These are phyloP conservation scores for Mucor indicus DNA, from an alignment of 371 early-diverging fungal species.

Conservation along the genomic window DNA sequence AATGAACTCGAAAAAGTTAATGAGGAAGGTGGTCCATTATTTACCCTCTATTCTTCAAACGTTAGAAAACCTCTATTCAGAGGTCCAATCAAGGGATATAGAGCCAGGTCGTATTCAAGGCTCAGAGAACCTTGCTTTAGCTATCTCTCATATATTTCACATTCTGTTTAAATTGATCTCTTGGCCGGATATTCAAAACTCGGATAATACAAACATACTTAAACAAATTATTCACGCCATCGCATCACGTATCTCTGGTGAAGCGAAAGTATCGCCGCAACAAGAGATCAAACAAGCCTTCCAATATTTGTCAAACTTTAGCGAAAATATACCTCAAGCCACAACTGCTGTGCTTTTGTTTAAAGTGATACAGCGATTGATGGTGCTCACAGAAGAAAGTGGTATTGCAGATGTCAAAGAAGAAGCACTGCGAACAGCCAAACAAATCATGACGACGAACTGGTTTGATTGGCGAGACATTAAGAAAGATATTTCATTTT, in stretches of 20 bases:
- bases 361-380: conserved; percentile 29
- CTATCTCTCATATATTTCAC: conserved; percentile 43
- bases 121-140: conserved; percentile 23
- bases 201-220: conserved; percentile 40
- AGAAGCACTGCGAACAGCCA: conserved; percentile 19
- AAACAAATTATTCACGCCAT: conserved; percentile 16
- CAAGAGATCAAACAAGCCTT: conserved; percentile 26
- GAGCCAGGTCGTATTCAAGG: conserved; percentile 30
- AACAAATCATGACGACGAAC: conserved; percentile 19
- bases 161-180: conserved; percentile 46
- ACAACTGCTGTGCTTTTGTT: conserved; percentile 27
- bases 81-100: conserved; percentile 27
- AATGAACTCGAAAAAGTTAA: conserved; percentile 29
- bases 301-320: conserved; percentile 30
- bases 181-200: conserved; percentile 54
- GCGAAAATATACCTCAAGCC: conserved; percentile 30
- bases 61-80: conserved; percentile 30
- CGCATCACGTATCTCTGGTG: conserved; percentile 14
- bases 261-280: conserved; percentile 8
- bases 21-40: conserved; percentile 33
- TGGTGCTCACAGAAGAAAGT: conserved; percentile 12
- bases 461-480: conserved; percentile 45
- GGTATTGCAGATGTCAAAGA: conserved; percentile 6
- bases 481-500: conserved; percentile 38
- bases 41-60: conserved; percentile 32